Base-by-base conservation (phyloP, 805 yeast species). In the Kuraishia cidri region DNA sequence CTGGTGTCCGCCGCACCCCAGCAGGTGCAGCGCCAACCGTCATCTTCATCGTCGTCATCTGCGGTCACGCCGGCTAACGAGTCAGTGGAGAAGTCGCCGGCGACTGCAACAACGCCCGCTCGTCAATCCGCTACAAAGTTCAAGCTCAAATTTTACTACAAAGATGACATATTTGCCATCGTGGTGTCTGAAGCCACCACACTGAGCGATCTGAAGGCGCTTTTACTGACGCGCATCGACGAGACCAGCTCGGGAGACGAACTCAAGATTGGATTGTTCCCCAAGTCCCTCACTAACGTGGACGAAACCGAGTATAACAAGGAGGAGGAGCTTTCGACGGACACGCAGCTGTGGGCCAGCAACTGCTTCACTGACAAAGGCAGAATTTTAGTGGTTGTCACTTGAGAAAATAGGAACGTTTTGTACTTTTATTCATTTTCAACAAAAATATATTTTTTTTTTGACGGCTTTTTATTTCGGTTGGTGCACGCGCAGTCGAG, bases 111-210 rank as follows among this genome's bases (percentile, higher is more conserved):
- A 55, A 29, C 48, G 45, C n/a, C n/a, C n/a, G n/a, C n/a, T n/a
- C n/a, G n/a, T n/a, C n/a, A n/a, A n/a, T 14, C 38, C 33, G 34
- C 48, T 26, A 27, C 53, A 32, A 73, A 72, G 44, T 58, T 64
- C 13, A 83, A 83, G 52, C 71, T 82, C 32, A 83, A 83, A 51
- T 80, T 83, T 46, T 83, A 78, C 50, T 81, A 74, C 47, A 78
- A 76, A 37, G 92, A 81, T 46, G 94, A 83, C 48, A 83, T 83
- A 11, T 83, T 82, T 60, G 92, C 86, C 2, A 62, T 83, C 17
- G 46, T 46, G 8, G 52, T 58, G n/a, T 38, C 47, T 3, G 44
- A 45, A 3, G 43, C 43, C 24, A 40, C 47, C 9, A 35, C 43
- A 2, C 33, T 58, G 10, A 21, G 29, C 2, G 50, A 48, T 2